Conservation (phyloP, 2,329 filamentous ascomycete genomes). For the Neofusicoccum sp. region DNA sequence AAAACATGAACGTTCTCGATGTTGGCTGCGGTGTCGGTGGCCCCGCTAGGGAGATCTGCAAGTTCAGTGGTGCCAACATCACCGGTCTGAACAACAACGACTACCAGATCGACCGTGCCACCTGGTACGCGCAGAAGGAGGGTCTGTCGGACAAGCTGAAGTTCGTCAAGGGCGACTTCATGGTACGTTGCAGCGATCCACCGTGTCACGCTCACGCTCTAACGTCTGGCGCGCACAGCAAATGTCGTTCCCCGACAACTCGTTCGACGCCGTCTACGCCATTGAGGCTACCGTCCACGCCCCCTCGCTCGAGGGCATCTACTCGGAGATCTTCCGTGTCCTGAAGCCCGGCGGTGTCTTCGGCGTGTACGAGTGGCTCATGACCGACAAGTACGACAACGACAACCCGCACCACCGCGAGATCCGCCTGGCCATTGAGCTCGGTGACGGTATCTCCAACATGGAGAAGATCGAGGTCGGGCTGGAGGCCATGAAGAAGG, state of each 20-base stretch:
- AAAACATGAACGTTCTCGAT: constrained; percentile 88
- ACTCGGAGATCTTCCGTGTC: constrained; percentile 91
- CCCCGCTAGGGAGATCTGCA: constrained; percentile 92
- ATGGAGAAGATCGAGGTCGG: constrained; percentile 89
- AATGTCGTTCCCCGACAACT: constrained; percentile 92
- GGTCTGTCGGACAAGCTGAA: constrained; percentile 76
- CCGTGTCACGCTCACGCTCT: constrained; percentile 21
- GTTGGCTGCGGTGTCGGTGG: constrained; percentile 97
- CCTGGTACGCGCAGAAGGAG: constrained; percentile 79
- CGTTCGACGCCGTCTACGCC: constrained; percentile 92
- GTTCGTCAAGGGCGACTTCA: constrained; percentile 96
- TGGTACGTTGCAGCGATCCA: constrained; percentile 54
- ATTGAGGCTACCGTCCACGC: constrained; percentile 98
- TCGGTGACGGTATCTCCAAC: constrained; percentile 95
- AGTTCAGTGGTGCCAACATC: constrained; percentile 88
- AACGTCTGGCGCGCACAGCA: constrained; percentile 56
- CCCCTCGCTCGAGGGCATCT: constrained; percentile 85
- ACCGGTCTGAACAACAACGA: constrained; percentile 98
- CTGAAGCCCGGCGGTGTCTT: constrained; percentile 95
- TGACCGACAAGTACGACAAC: constrained; percentile 95
- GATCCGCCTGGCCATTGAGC: constrained; percentile 92
- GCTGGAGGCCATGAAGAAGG: constrained; percentile 78
- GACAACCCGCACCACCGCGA: constrained; percentile 82
- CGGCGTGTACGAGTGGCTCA: constrained; percentile 98
- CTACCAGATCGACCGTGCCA: constrained; percentile 97